A percentile compares a stretch with the other conserved stretches of the same genome.
Conservation (phyloP, 2,329 filamentous ascomycete species). For the Calonectria pseudoturangicola region DNA sequence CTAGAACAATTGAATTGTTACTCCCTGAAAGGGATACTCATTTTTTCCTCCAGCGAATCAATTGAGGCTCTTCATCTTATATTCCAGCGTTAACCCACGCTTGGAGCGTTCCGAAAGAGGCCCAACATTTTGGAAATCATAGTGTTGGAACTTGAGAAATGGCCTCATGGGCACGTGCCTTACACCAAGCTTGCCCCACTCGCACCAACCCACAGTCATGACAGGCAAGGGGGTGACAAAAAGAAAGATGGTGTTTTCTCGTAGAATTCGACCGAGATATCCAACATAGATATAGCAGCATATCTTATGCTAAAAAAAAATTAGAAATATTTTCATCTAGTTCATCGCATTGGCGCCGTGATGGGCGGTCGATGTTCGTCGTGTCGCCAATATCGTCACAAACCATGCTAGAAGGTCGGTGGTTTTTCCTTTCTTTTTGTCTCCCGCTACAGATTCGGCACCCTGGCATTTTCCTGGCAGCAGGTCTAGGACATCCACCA, state of each 20-base stretch:
- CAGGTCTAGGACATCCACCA: constrained; percentile 3
- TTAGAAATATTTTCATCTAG: neutral
- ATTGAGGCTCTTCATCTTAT: neutral
- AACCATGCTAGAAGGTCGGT: neutral
- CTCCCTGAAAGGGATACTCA: too few species aligned
- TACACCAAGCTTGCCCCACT: neutral
- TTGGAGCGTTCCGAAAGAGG: neutral
- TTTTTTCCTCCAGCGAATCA: neutral
- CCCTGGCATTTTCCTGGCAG: neutral
- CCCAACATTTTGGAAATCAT: neutral
- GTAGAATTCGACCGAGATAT: neutral
- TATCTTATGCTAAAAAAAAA: neutral
- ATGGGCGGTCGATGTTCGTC: too few species aligned
- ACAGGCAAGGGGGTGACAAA: neutral
- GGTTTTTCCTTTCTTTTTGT: constrained; percentile 3
- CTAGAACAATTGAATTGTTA: neutral
- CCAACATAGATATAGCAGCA: neutral
- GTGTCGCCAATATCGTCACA: neutral
- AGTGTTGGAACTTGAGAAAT: neutral
- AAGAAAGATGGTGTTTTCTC: neutral
- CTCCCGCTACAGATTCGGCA: neutral
- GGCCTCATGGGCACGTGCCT: constrained; percentile 13
- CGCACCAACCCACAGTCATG: neutral
- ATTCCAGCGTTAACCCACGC: too few species aligned
- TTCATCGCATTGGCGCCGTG: neutral